Evolutionary conservation across 73 alveolate species (phyloP).

Genomic region (Tetrahymena elliotti): DNA sequence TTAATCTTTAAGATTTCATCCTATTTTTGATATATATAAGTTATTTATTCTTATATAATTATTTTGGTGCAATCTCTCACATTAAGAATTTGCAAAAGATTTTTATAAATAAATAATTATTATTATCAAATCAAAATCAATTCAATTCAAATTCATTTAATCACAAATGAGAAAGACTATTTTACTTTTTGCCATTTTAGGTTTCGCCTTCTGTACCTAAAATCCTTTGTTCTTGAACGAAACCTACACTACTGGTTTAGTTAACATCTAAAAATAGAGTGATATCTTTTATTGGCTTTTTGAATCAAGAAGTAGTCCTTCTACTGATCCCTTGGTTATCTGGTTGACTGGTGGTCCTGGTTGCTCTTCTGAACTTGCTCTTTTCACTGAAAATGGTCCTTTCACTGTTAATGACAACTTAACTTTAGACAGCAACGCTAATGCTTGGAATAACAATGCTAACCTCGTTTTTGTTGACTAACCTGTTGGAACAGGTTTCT

Average conservation of each 20-base stretch:
- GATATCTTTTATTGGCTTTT: conserved; percentile 62
- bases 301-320: conserved; percentile 24
- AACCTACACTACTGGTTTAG: conserved; percentile 30
- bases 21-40: background rate
- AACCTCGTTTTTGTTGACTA: conserved; percentile 58
- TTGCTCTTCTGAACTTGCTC: conserved; percentile 73
- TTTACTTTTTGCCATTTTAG: background rate
- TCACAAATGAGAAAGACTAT: background rate
- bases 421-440: conserved; percentile 47
- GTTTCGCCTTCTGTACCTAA: background rate
- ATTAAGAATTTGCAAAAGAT: background rate
- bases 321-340: conserved; percentile 63
- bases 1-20: background rate
- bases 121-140: too few relatives aligned
- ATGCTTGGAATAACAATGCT: conserved; percentile 63
- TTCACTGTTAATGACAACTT: conserved; percentile 2
- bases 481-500: conserved; percentile 78
- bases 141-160: background rate
- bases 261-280: conserved; percentile 17
- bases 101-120: too few relatives aligned
- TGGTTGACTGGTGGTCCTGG: conserved; percentile 98
- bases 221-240: conserved; percentile 40
- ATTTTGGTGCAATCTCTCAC: background rate
- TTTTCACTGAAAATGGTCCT: conserved; percentile 89
- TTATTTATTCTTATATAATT: background rate